A percentile compares a stretch with the other conserved stretches of the same genome.
Evolutionary conservation across 2,329 filamentous ascomycete species (phyloP).

Genomic region (Helotiales sp.): DNA sequence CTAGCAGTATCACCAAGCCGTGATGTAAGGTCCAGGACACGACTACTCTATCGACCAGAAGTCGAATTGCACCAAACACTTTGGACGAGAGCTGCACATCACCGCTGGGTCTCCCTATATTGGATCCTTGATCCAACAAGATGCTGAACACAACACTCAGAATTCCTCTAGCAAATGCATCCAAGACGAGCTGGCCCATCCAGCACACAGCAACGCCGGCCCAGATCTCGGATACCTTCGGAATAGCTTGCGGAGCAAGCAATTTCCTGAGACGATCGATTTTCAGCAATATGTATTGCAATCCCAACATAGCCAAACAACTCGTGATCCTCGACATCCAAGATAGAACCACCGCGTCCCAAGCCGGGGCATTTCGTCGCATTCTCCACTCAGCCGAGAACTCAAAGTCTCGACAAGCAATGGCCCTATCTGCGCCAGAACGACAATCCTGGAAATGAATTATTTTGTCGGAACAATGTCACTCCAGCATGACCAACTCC

Average conservation of each 20-base stretch:
- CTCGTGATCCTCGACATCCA: neutral
- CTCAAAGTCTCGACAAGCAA: neutral
- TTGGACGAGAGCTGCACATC: neutral
- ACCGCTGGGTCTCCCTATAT: neutral
- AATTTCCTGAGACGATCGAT: conserved; percentile 7
- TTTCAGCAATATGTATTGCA: conserved; percentile 4
- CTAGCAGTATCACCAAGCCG: conserved; percentile 1
- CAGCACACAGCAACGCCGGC: neutral
- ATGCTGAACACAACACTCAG: neutral
- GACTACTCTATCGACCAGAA: neutral
- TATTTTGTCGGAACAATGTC: neutral
- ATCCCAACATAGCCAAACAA: neutral
- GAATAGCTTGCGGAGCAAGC: conserved; percentile 5
- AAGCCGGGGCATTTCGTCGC: neutral
- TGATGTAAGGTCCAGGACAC: conserved; percentile 12
- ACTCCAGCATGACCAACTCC: no score
- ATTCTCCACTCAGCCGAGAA: neutral
- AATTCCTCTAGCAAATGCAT: neutral
- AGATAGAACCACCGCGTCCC: neutral
- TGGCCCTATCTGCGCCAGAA: neutral
- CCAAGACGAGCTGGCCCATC: neutral
- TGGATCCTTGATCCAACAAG: neutral
- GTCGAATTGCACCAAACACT: neutral
- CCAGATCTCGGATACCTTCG: conserved; percentile 1
- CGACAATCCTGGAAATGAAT: neutral